A percentile compares a stretch with the other conserved stretches of the same genome.
phyloP scores from a whole-genome alignment of 306 rosid species.

The Citrullus mucosospermus region DNA sequence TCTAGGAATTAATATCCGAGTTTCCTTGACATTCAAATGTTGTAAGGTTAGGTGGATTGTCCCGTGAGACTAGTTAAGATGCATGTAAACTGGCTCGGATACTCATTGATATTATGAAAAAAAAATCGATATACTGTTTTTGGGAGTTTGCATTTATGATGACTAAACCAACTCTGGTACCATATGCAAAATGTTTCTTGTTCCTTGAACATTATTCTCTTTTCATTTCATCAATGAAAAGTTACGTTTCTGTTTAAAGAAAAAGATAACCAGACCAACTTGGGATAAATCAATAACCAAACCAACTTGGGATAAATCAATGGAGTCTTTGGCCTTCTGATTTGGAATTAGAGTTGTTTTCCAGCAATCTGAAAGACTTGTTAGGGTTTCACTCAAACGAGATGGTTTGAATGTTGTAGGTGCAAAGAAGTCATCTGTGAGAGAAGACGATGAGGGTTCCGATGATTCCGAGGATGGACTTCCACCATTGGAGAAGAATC shows the following conservation, averaged over 20 bases:
- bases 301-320: background rate
- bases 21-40: too few relatives aligned
- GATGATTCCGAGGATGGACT: slow-evolving; percentile 66
- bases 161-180: background rate
- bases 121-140: background rate
- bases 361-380: background rate
- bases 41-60: too few relatives aligned
- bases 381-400: background rate
- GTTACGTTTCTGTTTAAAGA: too few relatives aligned
- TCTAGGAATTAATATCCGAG: too few relatives aligned
- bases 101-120: background rate
- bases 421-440: slow-evolving; percentile 14
- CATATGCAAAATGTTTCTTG: too few relatives aligned
- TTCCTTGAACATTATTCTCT: too few relatives aligned
- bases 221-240: too few relatives aligned
- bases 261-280: too few relatives aligned
- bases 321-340: background rate
- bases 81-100: too few relatives aligned
- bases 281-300: background rate
- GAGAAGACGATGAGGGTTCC: slow-evolving; percentile 30
- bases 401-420: slow-evolving; percentile 17
- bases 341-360: background rate
- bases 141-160: background rate
- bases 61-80: too few relatives aligned
- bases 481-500: slow-evolving; percentile 83